phyloP scores from a whole-genome alignment of 176 grass and related monocot species.

The Oryza officinalis region DNA sequence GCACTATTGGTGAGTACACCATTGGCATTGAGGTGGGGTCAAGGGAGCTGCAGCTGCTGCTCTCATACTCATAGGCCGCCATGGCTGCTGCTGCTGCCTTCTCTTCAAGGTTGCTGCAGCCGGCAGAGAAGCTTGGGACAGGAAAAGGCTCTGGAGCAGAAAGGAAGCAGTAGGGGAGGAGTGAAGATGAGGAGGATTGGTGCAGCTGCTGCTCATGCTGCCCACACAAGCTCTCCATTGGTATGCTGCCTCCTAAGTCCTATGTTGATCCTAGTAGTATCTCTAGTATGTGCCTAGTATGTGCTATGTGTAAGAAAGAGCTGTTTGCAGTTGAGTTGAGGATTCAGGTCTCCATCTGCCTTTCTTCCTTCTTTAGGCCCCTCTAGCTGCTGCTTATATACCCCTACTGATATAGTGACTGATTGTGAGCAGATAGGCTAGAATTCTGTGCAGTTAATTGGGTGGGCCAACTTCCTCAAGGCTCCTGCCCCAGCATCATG shows the following conservation, averaged over 20 bases:
- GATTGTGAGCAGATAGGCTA: too few relatives aligned
- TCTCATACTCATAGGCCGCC: conserved; percentile 20
- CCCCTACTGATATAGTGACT: too few relatives aligned
- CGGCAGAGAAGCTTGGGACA: conserved; percentile 4
- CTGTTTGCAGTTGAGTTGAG: too few relatives aligned
- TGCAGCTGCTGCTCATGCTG: conserved; percentile 14
- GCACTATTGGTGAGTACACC: background rate
- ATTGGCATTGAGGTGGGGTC: conserved; percentile 20
- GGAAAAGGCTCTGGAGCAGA: background rate
- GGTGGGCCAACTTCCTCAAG: background rate
- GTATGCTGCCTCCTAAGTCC: too few relatives aligned
- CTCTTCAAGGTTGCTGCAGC: background rate
- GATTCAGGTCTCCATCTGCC: too few relatives aligned
- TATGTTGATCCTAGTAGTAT: too few relatives aligned
- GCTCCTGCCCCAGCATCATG: background rate
- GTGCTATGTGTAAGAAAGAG: too few relatives aligned
- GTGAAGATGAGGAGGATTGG: background rate
- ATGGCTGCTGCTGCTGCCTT: background rate
- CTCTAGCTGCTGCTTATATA: too few relatives aligned
- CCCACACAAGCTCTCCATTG: conserved; percentile 20
- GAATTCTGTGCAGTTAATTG: background rate
- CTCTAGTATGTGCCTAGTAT: too few relatives aligned
- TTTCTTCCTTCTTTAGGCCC: too few relatives aligned
- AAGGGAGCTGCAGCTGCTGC: conserved; percentile 14
- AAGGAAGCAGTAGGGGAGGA: background rate